These are phyloP conservation scores for Patellaria atrata DNA, from an alignment of 495 filamentous ascomycete species.

Conservation along the genomic window DNA sequence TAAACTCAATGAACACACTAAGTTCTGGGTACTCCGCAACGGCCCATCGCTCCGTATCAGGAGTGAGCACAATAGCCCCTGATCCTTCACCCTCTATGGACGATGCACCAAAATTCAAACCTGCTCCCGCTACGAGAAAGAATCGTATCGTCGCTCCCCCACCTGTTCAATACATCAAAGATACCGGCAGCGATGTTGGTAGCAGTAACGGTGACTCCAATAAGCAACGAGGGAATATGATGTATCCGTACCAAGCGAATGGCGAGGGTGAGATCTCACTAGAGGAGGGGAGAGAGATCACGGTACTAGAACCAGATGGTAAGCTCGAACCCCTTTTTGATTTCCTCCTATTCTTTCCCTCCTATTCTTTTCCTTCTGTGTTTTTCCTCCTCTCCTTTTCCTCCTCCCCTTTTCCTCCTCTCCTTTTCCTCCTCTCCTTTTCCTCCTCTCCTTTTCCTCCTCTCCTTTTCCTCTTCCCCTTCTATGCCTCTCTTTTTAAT, in stretches of 20 bases:
- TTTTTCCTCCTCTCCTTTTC: background rate
- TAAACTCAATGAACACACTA: slow-evolving; percentile 61
- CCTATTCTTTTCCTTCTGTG: background rate
- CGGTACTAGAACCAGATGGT: slow-evolving; percentile 81
- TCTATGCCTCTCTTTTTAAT: background rate
- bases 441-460: background rate
- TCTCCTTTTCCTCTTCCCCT: background rate
- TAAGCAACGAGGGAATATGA: slow-evolving; percentile 70
- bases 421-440: background rate
- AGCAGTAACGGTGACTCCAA: slow-evolving; percentile 15
- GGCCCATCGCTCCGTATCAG: slow-evolving; percentile 58
- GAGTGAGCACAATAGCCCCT: slow-evolving; percentile 24
- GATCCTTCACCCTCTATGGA: no score
- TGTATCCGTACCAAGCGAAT: slow-evolving; percentile 69
- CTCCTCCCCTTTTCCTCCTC: background rate
- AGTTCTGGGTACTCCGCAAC: slow-evolving; percentile 80
- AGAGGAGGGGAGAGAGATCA: slow-evolving; percentile 58
- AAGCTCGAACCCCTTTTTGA: slow-evolving; percentile 27
- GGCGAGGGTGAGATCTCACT: slow-evolving; percentile 71
- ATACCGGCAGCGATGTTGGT: slow-evolving; percentile 22
- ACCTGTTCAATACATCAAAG: slow-evolving; percentile 55
- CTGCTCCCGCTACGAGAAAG: slow-evolving; percentile 31
- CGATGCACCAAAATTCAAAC: slow-evolving; percentile 25
- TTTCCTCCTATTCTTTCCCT: background rate
- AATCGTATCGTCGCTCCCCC: slow-evolving; percentile 76